Base-by-base conservation (phyloP, 257 asterid species). In the Ilex asprella region DNA sequence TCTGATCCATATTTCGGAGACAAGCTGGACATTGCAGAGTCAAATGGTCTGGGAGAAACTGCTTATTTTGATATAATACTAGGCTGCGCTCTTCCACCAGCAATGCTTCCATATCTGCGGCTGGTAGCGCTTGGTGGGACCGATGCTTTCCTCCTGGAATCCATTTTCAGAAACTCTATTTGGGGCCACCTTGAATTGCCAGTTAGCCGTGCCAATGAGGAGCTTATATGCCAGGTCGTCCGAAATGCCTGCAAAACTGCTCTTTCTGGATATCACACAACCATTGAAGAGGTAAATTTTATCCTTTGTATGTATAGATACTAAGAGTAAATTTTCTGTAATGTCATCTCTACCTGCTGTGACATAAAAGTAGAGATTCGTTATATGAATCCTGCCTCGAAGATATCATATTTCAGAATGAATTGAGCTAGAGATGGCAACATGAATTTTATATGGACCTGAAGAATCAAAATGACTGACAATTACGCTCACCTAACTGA, bases 181-280 rank as follows among this genome's bases (percentile, higher is more conserved):
- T 89, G 97, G 96, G 88, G 81, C n/a, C 85, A 79, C 72, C 96
- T 87, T 35, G 85, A 85, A 67, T 59, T 72, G 61, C 99, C 99
- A 1, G 63, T 93, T 30, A 89, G 97, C 78, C 92, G 82, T 61
- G 76, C 87, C 56, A 93, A 93, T 39, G 99, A 92, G 81, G 95
- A 79, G 78, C 91, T 83, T 66, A 82, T 92, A 51, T 92, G 99
- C 74, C 79, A 71, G 72, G 88, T 85, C 3, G 73, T 92, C 31
- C 80, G 89, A 7, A 68, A 61, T 27, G 86, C 96, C 8, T 89
- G 99, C 76, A 66, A 76, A 66, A 77, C 89, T 68, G 97, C 95
- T 14, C 80, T 93, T 56, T 79, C 94, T 21, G 88, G 86, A 62
- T 93, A 87, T 65, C 86, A 59, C 31, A 93, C 99, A 77, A 83